phyloP scores from a whole-genome alignment of 495 filamentous ascomycete genomes.

The Gamarada debralockiae region DNA sequence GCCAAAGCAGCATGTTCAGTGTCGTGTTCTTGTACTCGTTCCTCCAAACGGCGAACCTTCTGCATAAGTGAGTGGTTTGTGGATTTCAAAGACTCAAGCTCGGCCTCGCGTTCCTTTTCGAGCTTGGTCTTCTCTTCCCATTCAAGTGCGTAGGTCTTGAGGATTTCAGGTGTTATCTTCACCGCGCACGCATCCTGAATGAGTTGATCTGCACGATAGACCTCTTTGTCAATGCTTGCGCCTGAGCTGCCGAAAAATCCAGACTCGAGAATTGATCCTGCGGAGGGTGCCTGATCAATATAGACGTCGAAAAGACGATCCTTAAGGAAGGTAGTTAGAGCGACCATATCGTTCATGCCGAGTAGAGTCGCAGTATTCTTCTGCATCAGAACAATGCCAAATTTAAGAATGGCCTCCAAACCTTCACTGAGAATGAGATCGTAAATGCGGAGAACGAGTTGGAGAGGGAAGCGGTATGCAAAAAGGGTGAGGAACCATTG shows the following conservation, averaged over 20 bases:
- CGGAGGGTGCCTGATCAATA: slow-evolving; percentile 86
- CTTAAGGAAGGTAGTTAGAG: slow-evolving; percentile 83
- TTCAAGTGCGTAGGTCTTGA: slow-evolving; percentile 76
- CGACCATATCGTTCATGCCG: slow-evolving; percentile 83
- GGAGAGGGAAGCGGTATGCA: slow-evolving; percentile 94
- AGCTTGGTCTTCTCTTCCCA: slow-evolving; percentile 84
- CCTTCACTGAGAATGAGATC: slow-evolving; percentile 96
- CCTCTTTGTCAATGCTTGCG: slow-evolving; percentile 79
- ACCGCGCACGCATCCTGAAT: slow-evolving; percentile 93
- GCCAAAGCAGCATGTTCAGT: slow-evolving; percentile 90
- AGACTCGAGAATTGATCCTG: slow-evolving; percentile 84
- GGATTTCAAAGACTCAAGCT: slow-evolving; percentile 72
- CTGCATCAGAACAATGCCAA: slow-evolving; percentile 91
- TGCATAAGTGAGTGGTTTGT: slow-evolving; percentile 57
- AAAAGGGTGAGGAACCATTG: slow-evolving; percentile 99
- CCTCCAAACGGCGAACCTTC: slow-evolving; percentile 79
- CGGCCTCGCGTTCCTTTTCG: slow-evolving; percentile 77
- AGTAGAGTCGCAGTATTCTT: slow-evolving; percentile 81
- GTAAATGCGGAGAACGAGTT: slow-evolving; percentile 94
- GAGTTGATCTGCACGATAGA: slow-evolving; percentile 90
- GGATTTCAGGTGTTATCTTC: slow-evolving; percentile 73
- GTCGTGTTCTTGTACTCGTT: slow-evolving; percentile 83
- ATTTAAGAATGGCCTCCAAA: slow-evolving; percentile 86
- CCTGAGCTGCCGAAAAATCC: slow-evolving; percentile 95
- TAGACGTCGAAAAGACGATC: slow-evolving; percentile 95